Evolutionary conservation across 768 basidiomycete genomes (phyloP).

Genomic region (Mycena polygramma): DNA sequence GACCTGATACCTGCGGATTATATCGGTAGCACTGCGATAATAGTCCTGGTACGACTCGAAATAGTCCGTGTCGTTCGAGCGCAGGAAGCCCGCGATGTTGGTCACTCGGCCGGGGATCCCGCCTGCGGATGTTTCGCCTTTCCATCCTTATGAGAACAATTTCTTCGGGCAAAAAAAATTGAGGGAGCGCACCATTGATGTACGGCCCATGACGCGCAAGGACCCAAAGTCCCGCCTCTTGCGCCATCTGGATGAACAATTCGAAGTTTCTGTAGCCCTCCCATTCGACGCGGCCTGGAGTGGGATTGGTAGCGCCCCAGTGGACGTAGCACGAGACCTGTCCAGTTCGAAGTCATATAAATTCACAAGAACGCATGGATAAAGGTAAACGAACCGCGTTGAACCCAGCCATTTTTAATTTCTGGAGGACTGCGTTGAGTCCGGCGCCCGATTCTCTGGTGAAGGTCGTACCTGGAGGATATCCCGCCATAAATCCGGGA

Average conservation of each 20-base stretch:
- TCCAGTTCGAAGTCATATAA: background rate
- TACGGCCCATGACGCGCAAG: constrained; percentile 26
- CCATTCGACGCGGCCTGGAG: constrained; percentile 28
- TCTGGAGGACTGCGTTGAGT: constrained; percentile 8
- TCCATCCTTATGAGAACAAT: too few relatives aligned
- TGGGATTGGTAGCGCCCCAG: constrained; percentile 32
- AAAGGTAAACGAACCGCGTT: constrained; percentile 26
- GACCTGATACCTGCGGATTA: constrained; percentile 27
- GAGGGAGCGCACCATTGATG: constrained; percentile 20
- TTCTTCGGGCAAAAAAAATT: too few relatives aligned
- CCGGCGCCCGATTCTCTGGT: background rate
- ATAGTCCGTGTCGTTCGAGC: constrained; percentile 32
- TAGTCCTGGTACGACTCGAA: constrained; percentile 33
- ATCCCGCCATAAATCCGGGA: constrained; percentile 30
- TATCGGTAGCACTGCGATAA: constrained; percentile 31
- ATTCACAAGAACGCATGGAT: background rate
- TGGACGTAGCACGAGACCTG: constrained; percentile 34
- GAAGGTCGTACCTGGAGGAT: constrained; percentile 21
- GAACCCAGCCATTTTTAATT: constrained; percentile 29
- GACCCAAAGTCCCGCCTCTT: constrained; percentile 31
- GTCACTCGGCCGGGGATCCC: constrained; percentile 32
- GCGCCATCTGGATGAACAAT: constrained; percentile 29
- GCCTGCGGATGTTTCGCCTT: constrained; percentile 31
- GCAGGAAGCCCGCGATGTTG: constrained; percentile 32
- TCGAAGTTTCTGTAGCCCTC: constrained; percentile 28